Evolutionary conservation across 352 stramenopile species (phyloP).

Genomic region (Phytophthora vignae): DNA sequence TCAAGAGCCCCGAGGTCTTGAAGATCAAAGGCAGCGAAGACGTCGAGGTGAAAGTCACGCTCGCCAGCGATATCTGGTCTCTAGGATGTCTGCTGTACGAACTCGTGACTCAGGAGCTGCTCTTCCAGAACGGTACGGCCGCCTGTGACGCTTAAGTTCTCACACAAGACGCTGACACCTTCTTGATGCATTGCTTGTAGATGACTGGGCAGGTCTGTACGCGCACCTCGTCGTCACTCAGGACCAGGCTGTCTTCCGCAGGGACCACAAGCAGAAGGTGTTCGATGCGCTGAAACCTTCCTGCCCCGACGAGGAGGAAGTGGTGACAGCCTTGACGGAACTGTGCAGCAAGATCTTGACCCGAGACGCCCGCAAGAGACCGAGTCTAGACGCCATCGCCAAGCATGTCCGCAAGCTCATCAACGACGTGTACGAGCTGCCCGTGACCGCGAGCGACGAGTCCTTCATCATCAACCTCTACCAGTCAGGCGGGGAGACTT

Average conservation of each 20-base stretch:
- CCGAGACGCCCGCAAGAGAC: conserved; percentile 33
- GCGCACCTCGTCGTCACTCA: conserved; percentile 58
- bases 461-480: conserved; percentile 19
- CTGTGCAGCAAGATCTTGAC: conserved; percentile 47
- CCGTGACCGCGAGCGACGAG: conserved; percentile 35
- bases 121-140: conserved; percentile 65
- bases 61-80: conserved; percentile 75
- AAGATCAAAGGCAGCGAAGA: conserved; percentile 47
- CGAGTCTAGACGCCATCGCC: conserved; percentile 32
- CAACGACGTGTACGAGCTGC: conserved; percentile 37
- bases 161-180: neutral
- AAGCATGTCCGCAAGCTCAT: conserved; percentile 34
- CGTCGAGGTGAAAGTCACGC: conserved; percentile 39
- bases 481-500: neutral
- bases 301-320: conserved; percentile 38
- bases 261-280: conserved; percentile 54
- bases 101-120: conserved; percentile 65
- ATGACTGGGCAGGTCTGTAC: conserved; percentile 72
- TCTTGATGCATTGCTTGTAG: conserved; percentile 30
- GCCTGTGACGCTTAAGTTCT: neutral
- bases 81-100: conserved; percentile 78
- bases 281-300: conserved; percentile 36
- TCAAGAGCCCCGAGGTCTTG: conserved; percentile 83
- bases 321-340: conserved; percentile 34
- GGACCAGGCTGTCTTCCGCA: conserved; percentile 43